Percentiles rank a stretch among this genome's conserved stretches.
Evolutionary conservation across 768 basidiomycete species (phyloP).

Genomic region (Hebeloma cylindrosporum): DNA sequence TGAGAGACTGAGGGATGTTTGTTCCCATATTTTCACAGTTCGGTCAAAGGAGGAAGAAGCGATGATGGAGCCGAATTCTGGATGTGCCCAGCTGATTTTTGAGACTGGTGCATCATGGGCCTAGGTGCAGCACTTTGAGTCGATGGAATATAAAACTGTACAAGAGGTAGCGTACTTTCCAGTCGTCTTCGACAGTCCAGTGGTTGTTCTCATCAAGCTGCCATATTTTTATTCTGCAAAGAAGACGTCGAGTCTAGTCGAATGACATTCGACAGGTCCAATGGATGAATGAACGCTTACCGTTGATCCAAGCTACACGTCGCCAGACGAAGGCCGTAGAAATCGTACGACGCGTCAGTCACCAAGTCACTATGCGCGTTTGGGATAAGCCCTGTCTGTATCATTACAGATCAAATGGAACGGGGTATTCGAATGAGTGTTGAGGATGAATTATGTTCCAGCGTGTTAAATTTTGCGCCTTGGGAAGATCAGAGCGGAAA

Average conservation of each 20-base stretch:
- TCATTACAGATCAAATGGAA: too few relatives aligned
- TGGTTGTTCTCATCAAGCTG: constrained; percentile 71
- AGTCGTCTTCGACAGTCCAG: constrained; percentile 84
- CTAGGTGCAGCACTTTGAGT: constrained; percentile 36
- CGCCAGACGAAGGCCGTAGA: constrained; percentile 80
- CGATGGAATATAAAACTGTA: background rate
- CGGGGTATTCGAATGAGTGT: too few relatives aligned
- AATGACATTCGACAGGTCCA: constrained; percentile 10
- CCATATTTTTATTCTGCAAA: constrained; percentile 82
- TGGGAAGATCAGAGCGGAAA: too few relatives aligned
- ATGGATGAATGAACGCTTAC: constrained; percentile 34
- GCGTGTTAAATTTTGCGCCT: too few relatives aligned
- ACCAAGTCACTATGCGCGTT: constrained; percentile 80
- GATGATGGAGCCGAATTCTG: constrained; percentile 85
- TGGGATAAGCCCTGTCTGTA: constrained; percentile 77
- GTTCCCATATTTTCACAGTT: constrained; percentile 92
- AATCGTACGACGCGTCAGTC: constrained; percentile 88
- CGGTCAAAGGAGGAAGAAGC: constrained; percentile 90
- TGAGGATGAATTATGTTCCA: too few relatives aligned
- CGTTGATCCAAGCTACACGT: constrained; percentile 83
- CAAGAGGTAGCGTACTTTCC: constrained; percentile 72
- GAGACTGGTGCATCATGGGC: constrained; percentile 94
- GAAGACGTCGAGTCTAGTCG: constrained; percentile 12
- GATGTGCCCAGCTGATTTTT: constrained; percentile 86
- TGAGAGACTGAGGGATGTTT: constrained; percentile 37